These are phyloP conservation scores for Fraxinus americana DNA, from an alignment of 257 asterid genomes.

Conservation along the genomic window DNA sequence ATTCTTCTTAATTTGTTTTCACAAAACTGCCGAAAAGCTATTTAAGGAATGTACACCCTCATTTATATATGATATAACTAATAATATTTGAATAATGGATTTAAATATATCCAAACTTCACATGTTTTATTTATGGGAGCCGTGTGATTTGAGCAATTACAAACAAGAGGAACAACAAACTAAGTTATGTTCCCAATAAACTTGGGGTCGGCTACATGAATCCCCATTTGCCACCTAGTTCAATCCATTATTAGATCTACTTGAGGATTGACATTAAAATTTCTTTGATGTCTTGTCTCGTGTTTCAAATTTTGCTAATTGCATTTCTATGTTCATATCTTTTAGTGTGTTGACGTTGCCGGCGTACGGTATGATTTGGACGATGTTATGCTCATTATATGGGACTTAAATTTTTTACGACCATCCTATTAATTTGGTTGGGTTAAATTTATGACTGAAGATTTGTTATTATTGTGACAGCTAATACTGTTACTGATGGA, in stretches of 20 bases:
- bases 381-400: not conserved
- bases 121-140: not conserved
- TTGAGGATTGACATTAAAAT: not conserved
- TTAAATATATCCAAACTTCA: not conserved
- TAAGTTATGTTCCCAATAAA: not conserved
- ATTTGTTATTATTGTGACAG: conserved; percentile 27
- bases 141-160: not conserved
- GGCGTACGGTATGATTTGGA: not conserved
- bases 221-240: not conserved
- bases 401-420: not conserved
- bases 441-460: conserved; percentile 13
- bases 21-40: not conserved
- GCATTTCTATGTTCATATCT: not conserved
- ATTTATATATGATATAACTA: not conserved
- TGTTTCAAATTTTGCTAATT: conserved; percentile 8
- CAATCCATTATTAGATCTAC: not conserved
- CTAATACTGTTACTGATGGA: conserved; percentile 52
- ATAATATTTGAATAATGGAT: not conserved
- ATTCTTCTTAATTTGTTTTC: not conserved
- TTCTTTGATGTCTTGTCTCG: not conserved
- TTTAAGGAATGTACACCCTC: not conserved
- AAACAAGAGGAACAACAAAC: not conserved
- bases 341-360: conserved; percentile 8
- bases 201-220: not conserved
- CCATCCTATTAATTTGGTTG: conserved; percentile 2